Conservation (phyloP, 202 grass and related monocot genomes). For the Carex arenaria region DNA sequence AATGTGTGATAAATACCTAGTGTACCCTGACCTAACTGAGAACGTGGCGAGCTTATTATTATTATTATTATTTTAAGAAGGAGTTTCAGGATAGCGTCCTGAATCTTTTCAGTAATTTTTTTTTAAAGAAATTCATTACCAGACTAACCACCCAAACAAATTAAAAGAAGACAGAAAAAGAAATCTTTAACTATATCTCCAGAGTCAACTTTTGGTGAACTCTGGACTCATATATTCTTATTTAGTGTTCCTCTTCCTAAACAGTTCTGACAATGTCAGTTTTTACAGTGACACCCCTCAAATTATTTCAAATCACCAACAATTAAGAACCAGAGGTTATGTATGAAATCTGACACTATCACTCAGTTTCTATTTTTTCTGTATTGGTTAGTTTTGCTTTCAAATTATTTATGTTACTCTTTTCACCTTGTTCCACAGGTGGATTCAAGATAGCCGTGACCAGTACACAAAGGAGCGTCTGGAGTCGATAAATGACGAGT, state of each 20-base stretch:
- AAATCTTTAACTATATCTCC: background rate
- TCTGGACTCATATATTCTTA: background rate
- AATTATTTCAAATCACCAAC: background rate
- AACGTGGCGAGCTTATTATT: background rate
- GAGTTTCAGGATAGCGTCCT: background rate
- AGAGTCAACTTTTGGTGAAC: background rate
- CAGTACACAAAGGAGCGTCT: conserved; percentile 92
- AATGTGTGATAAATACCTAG: background rate
- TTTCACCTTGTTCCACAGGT: conserved; percentile 20
- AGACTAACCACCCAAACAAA: background rate
- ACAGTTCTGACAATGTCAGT: background rate
- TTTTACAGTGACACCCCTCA: background rate
- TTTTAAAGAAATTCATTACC: background rate
- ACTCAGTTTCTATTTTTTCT: background rate
- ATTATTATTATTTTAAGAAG: too few relatives aligned
- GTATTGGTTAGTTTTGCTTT: background rate
- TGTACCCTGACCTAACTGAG: too few relatives aligned
- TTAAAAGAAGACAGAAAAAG: background rate
- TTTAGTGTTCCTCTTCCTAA: background rate
- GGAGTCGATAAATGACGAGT: conserved; percentile 86
- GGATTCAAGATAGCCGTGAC: conserved; percentile 97
- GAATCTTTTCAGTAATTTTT: background rate
- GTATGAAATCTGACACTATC: background rate
- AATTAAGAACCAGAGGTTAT: background rate
- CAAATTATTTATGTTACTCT: background rate